These are phyloP conservation scores for Mycena galopus DNA, from an alignment of 768 basidiomycete genomes.

Conservation along the genomic window DNA sequence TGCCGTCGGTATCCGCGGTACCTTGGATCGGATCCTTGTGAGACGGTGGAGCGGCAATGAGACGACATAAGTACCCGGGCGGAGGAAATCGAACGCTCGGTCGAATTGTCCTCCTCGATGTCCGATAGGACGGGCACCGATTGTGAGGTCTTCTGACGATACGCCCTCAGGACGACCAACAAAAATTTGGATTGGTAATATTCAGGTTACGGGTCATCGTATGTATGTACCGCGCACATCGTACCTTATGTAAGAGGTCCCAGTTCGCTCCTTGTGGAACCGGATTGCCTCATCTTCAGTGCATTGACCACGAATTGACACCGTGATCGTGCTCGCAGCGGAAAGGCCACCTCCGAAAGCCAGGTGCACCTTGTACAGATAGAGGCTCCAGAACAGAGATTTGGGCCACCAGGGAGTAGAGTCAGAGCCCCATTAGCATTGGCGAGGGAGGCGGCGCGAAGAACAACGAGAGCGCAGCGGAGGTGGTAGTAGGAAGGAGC, in stretches of 20 bases:
- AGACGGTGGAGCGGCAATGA: neutral
- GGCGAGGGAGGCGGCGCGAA: no score
- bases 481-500: no score
- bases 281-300: slow-evolving; percentile 44
- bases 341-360: slow-evolving; percentile 47
- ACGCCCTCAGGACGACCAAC: slow-evolving; percentile 61
- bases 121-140: slow-evolving; percentile 54
- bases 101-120: slow-evolving; percentile 63
- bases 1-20: slow-evolving; percentile 38
- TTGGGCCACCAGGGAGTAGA: no score
- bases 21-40: slow-evolving; percentile 40
- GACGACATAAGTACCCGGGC: slow-evolving; percentile 46
- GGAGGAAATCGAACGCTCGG: slow-evolving; percentile 58
- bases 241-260: slow-evolving; percentile 51
- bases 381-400: no score
- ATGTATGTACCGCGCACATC: no score
- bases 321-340: slow-evolving; percentile 51
- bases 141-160: slow-evolving; percentile 61
- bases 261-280: slow-evolving; percentile 50
- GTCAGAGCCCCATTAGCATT: no score
- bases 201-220: no score
- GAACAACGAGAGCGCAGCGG: no score
- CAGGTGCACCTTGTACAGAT: no score
- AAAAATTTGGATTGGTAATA: slow-evolving; percentile 60
- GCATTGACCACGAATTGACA: slow-evolving; percentile 49